Conservation (phyloP, 2,329 filamentous ascomycete genomes). For the Diatrype stigma region DNA sequence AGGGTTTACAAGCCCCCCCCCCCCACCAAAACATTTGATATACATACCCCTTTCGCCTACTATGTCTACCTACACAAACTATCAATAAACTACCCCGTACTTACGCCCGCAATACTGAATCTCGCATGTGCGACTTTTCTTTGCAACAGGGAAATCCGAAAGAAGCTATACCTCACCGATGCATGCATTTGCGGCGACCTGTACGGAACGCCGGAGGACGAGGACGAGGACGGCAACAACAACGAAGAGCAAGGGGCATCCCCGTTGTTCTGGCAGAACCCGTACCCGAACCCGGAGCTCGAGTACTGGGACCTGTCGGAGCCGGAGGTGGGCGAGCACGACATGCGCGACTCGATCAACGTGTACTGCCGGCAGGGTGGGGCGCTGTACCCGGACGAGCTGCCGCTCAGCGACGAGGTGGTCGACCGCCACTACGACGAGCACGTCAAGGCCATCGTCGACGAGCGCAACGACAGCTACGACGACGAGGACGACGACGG, state of each 20-base stretch:
- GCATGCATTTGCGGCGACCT: conserved; percentile 22
- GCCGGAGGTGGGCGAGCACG: conserved; percentile 7
- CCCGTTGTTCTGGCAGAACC: not conserved
- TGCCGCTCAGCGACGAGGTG: conserved; percentile 9
- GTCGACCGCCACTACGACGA: conserved; percentile 9
- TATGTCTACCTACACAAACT: too few relatives aligned
- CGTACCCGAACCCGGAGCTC: not conserved
- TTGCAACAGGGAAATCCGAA: conserved; percentile 14
- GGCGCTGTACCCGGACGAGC: conserved; percentile 10
- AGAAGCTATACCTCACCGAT: conserved; percentile 15
- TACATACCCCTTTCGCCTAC: not conserved
- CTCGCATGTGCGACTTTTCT: not conserved
- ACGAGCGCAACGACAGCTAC: not conserved
- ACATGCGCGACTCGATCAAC: conserved; percentile 11
- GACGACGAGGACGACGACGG: conserved; percentile 1
- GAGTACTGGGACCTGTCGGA: conserved; percentile 19
- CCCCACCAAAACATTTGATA: too few relatives aligned
- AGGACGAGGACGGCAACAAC: conserved; percentile 1
- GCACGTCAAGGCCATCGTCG: conserved; percentile 9
- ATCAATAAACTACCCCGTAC: too few relatives aligned
- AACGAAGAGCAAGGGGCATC: not conserved
- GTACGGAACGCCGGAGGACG: conserved; percentile 14
- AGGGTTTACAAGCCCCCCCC: too few relatives aligned
- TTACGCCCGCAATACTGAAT: too few relatives aligned
- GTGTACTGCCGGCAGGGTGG: conserved; percentile 15